phyloP scores from a whole-genome alignment of 208 protist species.

The Trypanosoma brucei region DNA sequence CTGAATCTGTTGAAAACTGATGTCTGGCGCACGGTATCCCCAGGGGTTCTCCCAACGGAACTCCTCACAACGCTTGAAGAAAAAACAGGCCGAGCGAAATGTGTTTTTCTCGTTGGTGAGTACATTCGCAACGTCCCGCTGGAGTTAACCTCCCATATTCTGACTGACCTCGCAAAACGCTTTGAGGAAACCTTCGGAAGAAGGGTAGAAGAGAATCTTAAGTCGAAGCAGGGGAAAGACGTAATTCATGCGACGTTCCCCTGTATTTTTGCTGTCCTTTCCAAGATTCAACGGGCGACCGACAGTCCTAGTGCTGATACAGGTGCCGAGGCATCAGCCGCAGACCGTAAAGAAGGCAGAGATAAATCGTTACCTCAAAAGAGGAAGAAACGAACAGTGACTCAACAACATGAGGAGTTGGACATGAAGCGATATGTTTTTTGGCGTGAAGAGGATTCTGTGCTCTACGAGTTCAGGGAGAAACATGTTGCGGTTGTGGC shows the following conservation, averaged over 20 bases:
- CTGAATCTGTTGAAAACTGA: conserved; percentile 39
- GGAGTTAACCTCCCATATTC: conserved; percentile 72
- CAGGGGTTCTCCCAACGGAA: conserved; percentile 66
- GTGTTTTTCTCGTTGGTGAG: conserved; percentile 68
- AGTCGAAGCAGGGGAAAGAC: neutral
- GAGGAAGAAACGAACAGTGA: conserved; percentile 16
- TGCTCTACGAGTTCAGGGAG: conserved; percentile 77
- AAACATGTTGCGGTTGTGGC: conserved; percentile 73
- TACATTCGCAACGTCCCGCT: conserved; percentile 84
- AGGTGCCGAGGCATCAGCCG: conserved; percentile 3
- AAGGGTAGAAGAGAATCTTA: conserved; percentile 2
- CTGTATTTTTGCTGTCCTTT: conserved; percentile 78
- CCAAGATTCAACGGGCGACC: conserved; percentile 81
- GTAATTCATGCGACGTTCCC: conserved; percentile 39
- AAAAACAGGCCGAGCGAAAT: conserved; percentile 37
- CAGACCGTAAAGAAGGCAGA: neutral
- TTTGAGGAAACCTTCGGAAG: conserved; percentile 26
- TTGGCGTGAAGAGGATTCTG: conserved; percentile 82
- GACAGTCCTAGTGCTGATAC: conserved; percentile 29
- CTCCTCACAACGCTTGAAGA: conserved; percentile 38
- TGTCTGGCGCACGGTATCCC: conserved; percentile 61
- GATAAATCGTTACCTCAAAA: conserved; percentile 1
- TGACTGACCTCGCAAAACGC: conserved; percentile 52
- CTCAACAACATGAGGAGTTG: conserved; percentile 20
- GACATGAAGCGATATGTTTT: conserved; percentile 73